Evolutionary conservation across 139 green algal genomes (phyloP).

Genomic region (Deuterostichococcus epilithicus): DNA sequence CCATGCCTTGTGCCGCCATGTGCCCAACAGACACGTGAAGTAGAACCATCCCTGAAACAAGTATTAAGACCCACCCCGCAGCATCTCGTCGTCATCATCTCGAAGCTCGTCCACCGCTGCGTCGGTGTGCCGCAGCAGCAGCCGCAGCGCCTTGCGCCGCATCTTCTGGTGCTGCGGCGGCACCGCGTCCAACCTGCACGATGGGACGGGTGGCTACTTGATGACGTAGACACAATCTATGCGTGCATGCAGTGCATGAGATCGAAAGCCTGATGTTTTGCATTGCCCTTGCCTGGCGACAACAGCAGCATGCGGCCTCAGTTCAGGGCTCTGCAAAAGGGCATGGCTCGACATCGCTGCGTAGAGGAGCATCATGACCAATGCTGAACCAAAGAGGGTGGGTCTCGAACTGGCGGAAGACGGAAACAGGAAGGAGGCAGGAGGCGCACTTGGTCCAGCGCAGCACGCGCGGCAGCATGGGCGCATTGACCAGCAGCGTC

Average conservation of each 20-base stretch:
- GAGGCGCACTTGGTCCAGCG: constrained; percentile 11
- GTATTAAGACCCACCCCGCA: constrained; percentile 33
- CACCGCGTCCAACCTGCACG: constrained; percentile 9
- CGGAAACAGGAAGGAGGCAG: not conserved
- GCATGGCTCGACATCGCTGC: no score
- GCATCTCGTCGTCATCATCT: constrained; percentile 55
- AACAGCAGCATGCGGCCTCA: no score
- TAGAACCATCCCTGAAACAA: no score
- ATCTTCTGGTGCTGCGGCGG: constrained; percentile 14
- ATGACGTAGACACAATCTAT: no score
- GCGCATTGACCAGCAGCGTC: constrained; percentile 80
- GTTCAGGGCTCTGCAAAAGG: no score
- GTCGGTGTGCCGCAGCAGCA: constrained; percentile 53
- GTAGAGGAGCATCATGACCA: no score
- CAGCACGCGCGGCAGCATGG: constrained; percentile 57
- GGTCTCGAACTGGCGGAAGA: not conserved
- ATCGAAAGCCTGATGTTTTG: no score
- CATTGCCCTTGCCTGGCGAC: no score
- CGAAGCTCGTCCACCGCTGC: constrained; percentile 40
- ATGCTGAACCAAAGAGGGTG: not conserved
- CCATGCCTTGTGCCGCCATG: no score
- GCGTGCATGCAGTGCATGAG: no score
- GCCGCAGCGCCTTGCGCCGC: constrained; percentile 47
- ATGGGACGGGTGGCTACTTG: no score
- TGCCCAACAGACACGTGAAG: no score